Conservation (phyloP, 352 stramenopile species). For the Pythium apleroticum region DNA sequence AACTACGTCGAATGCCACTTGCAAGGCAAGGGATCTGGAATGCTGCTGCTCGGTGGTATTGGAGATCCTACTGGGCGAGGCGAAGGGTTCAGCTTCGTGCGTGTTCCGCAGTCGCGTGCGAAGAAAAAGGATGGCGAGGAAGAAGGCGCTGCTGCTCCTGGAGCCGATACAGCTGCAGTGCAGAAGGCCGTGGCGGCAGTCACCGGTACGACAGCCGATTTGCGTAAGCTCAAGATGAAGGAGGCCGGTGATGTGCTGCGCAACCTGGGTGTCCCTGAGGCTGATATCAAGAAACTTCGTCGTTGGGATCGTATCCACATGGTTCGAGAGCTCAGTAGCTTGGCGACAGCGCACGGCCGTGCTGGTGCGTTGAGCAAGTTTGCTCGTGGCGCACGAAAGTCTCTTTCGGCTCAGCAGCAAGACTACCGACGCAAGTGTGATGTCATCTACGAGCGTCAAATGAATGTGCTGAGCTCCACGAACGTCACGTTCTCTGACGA, state of each 20-base stretch:
- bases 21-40: constrained; percentile 81
- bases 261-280: constrained; percentile 73
- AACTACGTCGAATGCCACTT: constrained; percentile 87
- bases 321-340: constrained; percentile 75
- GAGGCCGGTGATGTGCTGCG: constrained; percentile 76
- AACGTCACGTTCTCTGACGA: constrained; percentile 71
- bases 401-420: constrained; percentile 78
- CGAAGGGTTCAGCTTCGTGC: constrained; percentile 86
- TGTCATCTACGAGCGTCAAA: constrained; percentile 82
- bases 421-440: constrained; percentile 86
- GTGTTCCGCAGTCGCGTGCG: constrained; percentile 67
- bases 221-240: constrained; percentile 88
- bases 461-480: constrained; percentile 69
- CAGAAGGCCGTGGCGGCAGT: constrained; percentile 78
- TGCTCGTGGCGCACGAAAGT: constrained; percentile 74
- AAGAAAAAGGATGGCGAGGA: constrained; percentile 85
- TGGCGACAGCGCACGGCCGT: constrained; percentile 66
- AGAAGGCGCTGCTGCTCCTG: constrained; percentile 37
- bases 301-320: constrained; percentile 86
- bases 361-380: constrained; percentile 80
- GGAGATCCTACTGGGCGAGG: constrained; percentile 78
- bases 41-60: constrained; percentile 77
- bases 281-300: constrained; percentile 79
- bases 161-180: constrained; percentile 58
- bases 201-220: constrained; percentile 80